phyloP scores from a whole-genome alignment of 148 eudicot species.

The Rheum nobile region DNA sequence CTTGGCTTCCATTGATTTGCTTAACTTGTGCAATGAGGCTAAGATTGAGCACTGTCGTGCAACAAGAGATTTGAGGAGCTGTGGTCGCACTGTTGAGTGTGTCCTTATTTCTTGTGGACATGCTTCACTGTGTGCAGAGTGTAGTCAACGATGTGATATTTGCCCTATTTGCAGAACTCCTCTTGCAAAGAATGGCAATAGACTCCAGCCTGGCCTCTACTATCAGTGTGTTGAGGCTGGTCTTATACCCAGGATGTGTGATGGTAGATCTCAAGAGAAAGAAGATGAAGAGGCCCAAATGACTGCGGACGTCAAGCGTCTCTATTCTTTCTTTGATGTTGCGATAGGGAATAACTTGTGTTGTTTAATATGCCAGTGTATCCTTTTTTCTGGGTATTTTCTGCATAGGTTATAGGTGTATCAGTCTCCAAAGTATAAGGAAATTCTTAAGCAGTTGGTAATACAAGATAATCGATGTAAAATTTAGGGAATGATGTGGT shows the following conservation, averaged over 20 bases:
- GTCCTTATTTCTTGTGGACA: conserved; percentile 83
- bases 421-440: background rate
- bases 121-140: conserved; percentile 91
- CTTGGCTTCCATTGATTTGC: conserved; percentile 82
- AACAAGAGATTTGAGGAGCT: conserved; percentile 85
- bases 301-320: conserved; percentile 66
- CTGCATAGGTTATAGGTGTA: background rate
- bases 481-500: background rate
- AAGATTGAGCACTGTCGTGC: conserved; percentile 94
- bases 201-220: conserved; percentile 75
- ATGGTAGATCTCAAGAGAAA: conserved; percentile 53
- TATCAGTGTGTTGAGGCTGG: conserved; percentile 85
- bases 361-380: conserved; percentile 91
- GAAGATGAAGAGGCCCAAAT: conserved; percentile 41
- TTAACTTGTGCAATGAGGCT: conserved; percentile 84
- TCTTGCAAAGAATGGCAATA: conserved; percentile 41
- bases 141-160: conserved; percentile 74
- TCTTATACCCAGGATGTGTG: conserved; percentile 56
- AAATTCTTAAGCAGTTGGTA: background rate
- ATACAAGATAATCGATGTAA: background rate
- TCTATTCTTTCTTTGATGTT: conserved; percentile 86
- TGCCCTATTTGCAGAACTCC: conserved; percentile 84
- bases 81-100: conserved; percentile 65
- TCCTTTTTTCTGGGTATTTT: conserved; percentile 29
- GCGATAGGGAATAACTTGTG: conserved; percentile 76